Conservation (phyloP, 306 rosid species). For the Lithocarpus polystachyus region DNA sequence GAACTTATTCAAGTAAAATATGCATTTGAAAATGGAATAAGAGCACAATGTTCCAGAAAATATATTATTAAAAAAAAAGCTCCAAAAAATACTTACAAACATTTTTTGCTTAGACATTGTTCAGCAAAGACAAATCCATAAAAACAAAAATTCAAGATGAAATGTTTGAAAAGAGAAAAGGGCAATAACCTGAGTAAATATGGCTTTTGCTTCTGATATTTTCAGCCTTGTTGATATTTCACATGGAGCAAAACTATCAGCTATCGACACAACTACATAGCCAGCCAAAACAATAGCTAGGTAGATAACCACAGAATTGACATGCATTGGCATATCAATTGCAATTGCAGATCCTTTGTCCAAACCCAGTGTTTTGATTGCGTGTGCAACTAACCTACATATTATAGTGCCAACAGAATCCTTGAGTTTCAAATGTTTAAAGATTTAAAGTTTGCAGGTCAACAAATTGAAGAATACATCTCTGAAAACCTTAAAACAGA, state of each 20-base stretch:
- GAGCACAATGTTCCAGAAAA: background rate
- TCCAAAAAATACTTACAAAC: background rate
- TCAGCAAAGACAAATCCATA: constrained; percentile 3
- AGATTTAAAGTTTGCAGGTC: constrained; percentile 1
- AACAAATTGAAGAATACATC: background rate
- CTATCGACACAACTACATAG: constrained; percentile 84
- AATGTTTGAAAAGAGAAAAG: constrained; percentile 20
- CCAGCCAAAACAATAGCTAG: constrained; percentile 86
- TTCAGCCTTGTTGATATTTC: constrained; percentile 87
- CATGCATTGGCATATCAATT: constrained; percentile 94
- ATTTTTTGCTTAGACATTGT: background rate
- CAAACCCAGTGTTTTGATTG: constrained; percentile 61
- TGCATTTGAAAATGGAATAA: background rate
- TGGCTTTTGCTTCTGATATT: constrained; percentile 79
- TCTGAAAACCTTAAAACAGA: background rate
- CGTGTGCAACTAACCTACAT: constrained; percentile 84
- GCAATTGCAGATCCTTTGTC: constrained; percentile 90
- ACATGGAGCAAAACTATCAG: constrained; percentile 90
- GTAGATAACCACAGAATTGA: constrained; percentile 77
- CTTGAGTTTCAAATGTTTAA: background rate
- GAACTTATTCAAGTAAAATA: background rate
- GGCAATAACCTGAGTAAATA: constrained; percentile 79
- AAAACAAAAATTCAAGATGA: constrained; percentile 13
- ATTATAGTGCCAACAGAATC: constrained; percentile 30
- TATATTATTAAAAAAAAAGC: too few relatives aligned